A percentile compares a stretch with the other conserved stretches of the same genome.
These are phyloP conservation scores for Monilinia fructigena DNA, from an alignment of 2,329 filamentous ascomycete species.

Conservation along the genomic window DNA sequence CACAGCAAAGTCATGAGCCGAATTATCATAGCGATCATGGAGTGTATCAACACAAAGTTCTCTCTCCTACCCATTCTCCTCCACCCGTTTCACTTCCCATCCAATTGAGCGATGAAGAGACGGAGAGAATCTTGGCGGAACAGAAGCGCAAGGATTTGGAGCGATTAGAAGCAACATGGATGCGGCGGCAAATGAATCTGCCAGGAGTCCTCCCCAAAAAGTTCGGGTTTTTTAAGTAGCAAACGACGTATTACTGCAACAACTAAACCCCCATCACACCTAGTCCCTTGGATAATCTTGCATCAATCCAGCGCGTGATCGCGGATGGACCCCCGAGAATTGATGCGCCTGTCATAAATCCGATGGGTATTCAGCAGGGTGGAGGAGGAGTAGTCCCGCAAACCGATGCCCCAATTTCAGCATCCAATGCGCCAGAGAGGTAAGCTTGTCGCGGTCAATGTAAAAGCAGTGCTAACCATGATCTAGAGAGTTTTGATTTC, in stretches of 20 bases:
- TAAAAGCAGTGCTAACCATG: constrained; percentile 36
- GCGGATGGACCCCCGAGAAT: constrained; percentile 25
- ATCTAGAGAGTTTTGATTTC: constrained; percentile 65
- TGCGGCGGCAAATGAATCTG: constrained; percentile 31
- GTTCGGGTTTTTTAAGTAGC: constrained; percentile 38
- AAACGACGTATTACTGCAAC: constrained; percentile 31
- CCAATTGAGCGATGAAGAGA: constrained; percentile 31
- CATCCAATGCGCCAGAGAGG: constrained; percentile 77
- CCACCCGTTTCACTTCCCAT: constrained; percentile 18
- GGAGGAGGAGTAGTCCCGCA: constrained; percentile 46
- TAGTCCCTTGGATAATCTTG: neutral
- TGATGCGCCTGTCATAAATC: constrained; percentile 23
- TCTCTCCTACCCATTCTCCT: constrained; percentile 10
- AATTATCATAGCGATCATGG: constrained; percentile 28
- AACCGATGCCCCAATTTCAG: constrained; percentile 75
- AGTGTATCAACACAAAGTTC: constrained; percentile 16
- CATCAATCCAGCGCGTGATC: constrained; percentile 17
- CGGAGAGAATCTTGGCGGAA: constrained; percentile 34
- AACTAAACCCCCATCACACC: constrained; percentile 24
- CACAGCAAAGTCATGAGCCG: constrained; percentile 19
- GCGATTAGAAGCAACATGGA: constrained; percentile 37
- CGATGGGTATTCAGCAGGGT: constrained; percentile 33
- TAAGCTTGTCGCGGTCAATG: constrained; percentile 46
- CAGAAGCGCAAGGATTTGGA: constrained; percentile 41
- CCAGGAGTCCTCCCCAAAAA: constrained; percentile 29